Base-by-base conservation (phyloP, 306 rosid species). In the Medicago ruthenica region DNA sequence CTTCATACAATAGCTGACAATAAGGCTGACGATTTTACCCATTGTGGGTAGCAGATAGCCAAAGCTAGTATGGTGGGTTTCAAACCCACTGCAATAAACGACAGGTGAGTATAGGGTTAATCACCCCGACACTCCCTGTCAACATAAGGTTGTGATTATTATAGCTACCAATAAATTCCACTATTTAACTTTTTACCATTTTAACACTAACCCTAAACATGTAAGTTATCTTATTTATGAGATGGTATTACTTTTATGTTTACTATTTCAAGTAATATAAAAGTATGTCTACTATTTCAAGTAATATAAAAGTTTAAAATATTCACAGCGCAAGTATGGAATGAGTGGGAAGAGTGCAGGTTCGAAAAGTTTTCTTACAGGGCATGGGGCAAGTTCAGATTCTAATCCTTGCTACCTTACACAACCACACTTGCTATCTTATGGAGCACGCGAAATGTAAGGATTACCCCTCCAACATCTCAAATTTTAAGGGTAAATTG, bases 1-100 rank as follows among this genome's bases (percentile, higher is more conserved):
- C 65, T 58, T 45, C 58, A 58, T 65, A 37, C 45, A 58, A 66
- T 73, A 12, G 51, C 67, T 39, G 71, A 55, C 55, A 15, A 64
- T 51, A 55, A 34, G 48, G 3, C 17, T 14, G 4, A 13, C 47
- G 36, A 50, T 34, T 47, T 31, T 42, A 57, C 17, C 62, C 53
- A 17, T 42, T 16, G 22, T 69, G 41, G 53, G n/a, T 17, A 40
- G 22, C 27, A 16, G 34, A 66, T 18, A 66, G 10, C 50, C 36
- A 66, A 18, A n/a, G 27, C n/a, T 41, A 22, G 51, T 65, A 10
- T 10, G 34, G 9, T 42, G 34, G 51, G 67, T 60, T 60, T 42
- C 51, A 65, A 65, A 40, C 31, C n/a, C 16, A 24, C 17, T 11
- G 31, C 9, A 65, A 39, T 40, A 65, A 16, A 24, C 16, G 16